These are phyloP conservation scores for Podila minutissima DNA, from an alignment of 192 early-diverging fungal species.

Conservation along the genomic window DNA sequence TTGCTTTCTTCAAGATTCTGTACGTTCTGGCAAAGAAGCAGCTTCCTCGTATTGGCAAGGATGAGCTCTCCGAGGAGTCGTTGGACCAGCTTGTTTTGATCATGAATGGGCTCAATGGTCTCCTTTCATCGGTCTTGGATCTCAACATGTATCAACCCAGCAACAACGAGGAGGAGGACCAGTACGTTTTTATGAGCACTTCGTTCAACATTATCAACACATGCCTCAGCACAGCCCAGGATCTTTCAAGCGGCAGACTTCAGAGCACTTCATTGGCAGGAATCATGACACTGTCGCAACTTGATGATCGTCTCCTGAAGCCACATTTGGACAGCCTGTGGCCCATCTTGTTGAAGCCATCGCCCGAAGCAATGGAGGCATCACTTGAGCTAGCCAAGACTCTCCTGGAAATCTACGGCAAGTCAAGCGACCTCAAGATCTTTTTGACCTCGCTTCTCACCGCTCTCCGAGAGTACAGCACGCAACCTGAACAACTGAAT, in stretches of 20 bases:
- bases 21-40: slow-evolving; percentile 34
- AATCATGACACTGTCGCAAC: slow-evolving; percentile 27
- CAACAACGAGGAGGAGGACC: slow-evolving; percentile 39
- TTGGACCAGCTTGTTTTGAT: slow-evolving; percentile 20
- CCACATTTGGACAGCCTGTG: slow-evolving; percentile 46
- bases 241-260: slow-evolving; percentile 7
- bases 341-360: slow-evolving; percentile 29
- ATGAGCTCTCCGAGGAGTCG: background rate
- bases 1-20: slow-evolving; percentile 47
- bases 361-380: slow-evolving; percentile 13
- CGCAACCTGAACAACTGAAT: slow-evolving; percentile 4
- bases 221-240: slow-evolving; percentile 20
- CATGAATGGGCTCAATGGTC: slow-evolving; percentile 32
- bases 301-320: slow-evolving; percentile 43
- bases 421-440: slow-evolving; percentile 34
- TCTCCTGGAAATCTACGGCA: slow-evolving; percentile 41
- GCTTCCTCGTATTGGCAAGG: slow-evolving; percentile 16
- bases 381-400: slow-evolving; percentile 29
- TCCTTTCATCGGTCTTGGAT: slow-evolving; percentile 21
- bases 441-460: slow-evolving; percentile 33
- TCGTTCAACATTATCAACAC: slow-evolving; percentile 30
- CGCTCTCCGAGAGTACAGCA: slow-evolving; percentile 2
- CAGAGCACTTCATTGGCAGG: slow-evolving; percentile 36
- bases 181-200: slow-evolving; percentile 48
- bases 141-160: slow-evolving; percentile 51